A percentile compares a stretch with the other conserved stretches of the same genome.
phyloP scores from a whole-genome alignment of 495 filamentous ascomycete species.

The Penicillium desertorum region DNA sequence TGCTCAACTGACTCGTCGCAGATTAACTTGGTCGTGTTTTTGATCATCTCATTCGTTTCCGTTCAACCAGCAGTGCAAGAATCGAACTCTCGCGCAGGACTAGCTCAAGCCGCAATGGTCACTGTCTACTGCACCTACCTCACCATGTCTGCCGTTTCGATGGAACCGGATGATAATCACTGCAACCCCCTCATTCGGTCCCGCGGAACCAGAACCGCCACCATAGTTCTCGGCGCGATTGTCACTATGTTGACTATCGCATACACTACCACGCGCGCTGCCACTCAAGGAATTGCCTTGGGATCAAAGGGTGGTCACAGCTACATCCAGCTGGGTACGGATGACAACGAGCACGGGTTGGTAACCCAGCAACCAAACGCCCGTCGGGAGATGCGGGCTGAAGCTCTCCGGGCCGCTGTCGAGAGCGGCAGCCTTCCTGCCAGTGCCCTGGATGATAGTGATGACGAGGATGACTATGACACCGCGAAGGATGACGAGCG shows the following conservation, averaged over 20 bases:
- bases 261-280: slow-evolving; percentile 95
- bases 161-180: slow-evolving; percentile 93
- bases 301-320: slow-evolving; percentile 61
- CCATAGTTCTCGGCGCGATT: slow-evolving; percentile 86
- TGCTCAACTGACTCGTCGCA: slow-evolving; percentile 32
- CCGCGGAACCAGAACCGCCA: slow-evolving; percentile 83
- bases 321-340: slow-evolving; percentile 60
- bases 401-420: slow-evolving; percentile 87
- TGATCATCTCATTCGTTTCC: slow-evolving; percentile 78
- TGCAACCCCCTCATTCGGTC: slow-evolving; percentile 94
- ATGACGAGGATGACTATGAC: slow-evolving; percentile 63
- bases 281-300: slow-evolving; percentile 87
- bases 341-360: slow-evolving; percentile 79
- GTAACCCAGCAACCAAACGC: slow-evolving; percentile 81
- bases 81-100: slow-evolving; percentile 86
- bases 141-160: slow-evolving; percentile 95
- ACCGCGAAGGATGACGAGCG: slow-evolving; percentile 80
- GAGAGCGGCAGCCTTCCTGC: slow-evolving; percentile 89
- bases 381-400: slow-evolving; percentile 87
- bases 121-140: slow-evolving; percentile 98
- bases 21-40: slow-evolving; percentile 83
- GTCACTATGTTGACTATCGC: slow-evolving; percentile 96
- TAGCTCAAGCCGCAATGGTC: slow-evolving; percentile 97
- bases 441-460: slow-evolving; percentile 79
- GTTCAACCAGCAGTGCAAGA: slow-evolving; percentile 90